Base-by-base conservation (phyloP, 148 eudicot genomes). In the Vaccinium corymbosum region DNA sequence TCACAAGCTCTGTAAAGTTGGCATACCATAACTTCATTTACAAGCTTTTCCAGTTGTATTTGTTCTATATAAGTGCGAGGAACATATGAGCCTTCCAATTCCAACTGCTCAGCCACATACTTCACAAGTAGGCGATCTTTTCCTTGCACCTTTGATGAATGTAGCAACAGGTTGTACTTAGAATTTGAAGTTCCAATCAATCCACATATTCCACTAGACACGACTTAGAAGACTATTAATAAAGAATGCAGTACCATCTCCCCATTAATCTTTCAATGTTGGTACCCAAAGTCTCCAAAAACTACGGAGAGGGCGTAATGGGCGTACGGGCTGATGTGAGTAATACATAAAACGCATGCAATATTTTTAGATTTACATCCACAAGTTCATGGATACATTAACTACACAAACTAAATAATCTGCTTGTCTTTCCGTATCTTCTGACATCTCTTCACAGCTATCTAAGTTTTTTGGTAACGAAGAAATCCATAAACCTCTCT, bases 11-110 rank as follows among this genome's bases (percentile, higher is more conserved):
- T 14, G 78, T 73, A 83, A 68, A 62, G 49, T 49, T 56, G 76
- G 64, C 92, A 62, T 93, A 96, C 98, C 98, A 91, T 94, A 78
- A 96, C 95, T 84, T 96, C 98, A 83, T 94, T 91, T 53, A 96
- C 98, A 75, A 96, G 97, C 87, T 94, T 96, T 84, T 96, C 99
- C 64, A 96, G 90, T 89, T 96, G 98, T 88, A 96, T 93, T 88
- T 96, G 99, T 86, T 96, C 98, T 62, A 96, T 93, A 82, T 93
- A 96, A 22, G 99, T 93, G 76, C 97, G 98, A 35, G 99, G 97
- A 83, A 92, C 88, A 85, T 93, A 96, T 51, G 99, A 89, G 53
- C 99, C 99, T 57, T 96, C 97, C 90, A 94, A 89, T 46, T 90
- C 99, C 85, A 96, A 92, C 87, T 94, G 92, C 78, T 94, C 94